phyloP scores from a whole-genome alignment of 495 filamentous ascomycete species.

The Beverwykella pulmonaria region DNA sequence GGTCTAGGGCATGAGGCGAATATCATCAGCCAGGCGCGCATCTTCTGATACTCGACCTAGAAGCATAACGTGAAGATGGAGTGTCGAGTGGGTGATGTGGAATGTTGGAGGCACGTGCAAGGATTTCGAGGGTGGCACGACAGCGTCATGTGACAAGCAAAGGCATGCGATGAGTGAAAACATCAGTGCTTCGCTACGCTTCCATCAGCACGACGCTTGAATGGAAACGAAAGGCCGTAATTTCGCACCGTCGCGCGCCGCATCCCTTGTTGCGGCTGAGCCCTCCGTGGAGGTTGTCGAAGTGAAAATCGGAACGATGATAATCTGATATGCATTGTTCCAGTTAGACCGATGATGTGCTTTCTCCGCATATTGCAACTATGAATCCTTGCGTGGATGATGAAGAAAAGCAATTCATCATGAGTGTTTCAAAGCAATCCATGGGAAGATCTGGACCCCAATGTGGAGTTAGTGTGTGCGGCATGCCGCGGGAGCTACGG shows the following conservation, averaged over 20 bases:
- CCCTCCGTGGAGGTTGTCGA: no score
- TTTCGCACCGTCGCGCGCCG: not conserved
- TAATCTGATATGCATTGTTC: not conserved
- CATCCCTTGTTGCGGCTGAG: not conserved
- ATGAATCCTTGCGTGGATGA: not conserved
- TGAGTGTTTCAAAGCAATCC: not conserved
- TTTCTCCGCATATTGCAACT: no score
- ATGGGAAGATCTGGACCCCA: not conserved
- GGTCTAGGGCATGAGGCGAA: not conserved
- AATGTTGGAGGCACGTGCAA: no score
- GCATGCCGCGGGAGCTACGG: not conserved
- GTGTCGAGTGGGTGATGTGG: no score
- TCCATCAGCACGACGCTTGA: not conserved
- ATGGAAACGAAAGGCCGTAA: not conserved
- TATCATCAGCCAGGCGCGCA: no score
- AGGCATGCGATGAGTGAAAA: not conserved
- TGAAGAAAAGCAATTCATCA: constrained; percentile 2
- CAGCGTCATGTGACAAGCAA: not conserved
- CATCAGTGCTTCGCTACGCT: not conserved
- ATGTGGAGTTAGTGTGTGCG: not conserved
- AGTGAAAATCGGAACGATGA: not conserved
- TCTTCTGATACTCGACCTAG: no score
- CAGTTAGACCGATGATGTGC: not conserved
- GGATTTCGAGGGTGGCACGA: not conserved
- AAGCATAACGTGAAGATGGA: no score